Evolutionary conservation across 306 rosid species (phyloP).

Genomic region (Vicia sativa): DNA sequence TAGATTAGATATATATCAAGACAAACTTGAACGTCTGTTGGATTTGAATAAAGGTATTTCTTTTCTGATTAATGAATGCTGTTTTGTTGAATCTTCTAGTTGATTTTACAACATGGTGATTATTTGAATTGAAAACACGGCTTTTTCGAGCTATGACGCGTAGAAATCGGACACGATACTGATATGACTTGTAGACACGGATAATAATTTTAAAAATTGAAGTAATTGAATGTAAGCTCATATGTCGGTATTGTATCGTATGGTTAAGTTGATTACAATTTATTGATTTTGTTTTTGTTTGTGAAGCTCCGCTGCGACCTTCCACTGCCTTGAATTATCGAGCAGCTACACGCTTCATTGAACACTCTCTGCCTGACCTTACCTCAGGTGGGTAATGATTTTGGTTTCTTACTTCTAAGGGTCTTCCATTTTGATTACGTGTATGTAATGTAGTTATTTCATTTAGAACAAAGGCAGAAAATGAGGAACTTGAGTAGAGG

Average conservation of each 20-base stretch:
- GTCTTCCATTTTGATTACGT: conserved; percentile 28
- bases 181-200: neutral
- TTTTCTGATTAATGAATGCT: conserved; percentile 16
- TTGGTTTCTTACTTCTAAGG: conserved; percentile 6
- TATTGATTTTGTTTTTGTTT: conserved; percentile 46
- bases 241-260: neutral
- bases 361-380: conserved; percentile 87
- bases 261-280: conserved; percentile 9
- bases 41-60: conserved; percentile 70
- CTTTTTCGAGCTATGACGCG: neutral
- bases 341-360: conserved; percentile 94
- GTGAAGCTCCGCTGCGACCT: conserved; percentile 84
- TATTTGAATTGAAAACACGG: neutral
- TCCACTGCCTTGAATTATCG: conserved; percentile 74
- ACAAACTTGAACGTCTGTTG: conserved; percentile 60
- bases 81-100: conserved; percentile 11
- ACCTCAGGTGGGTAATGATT: conserved; percentile 61
- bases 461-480: conserved; percentile 66
- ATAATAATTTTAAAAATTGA: neutral
- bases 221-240: neutral
- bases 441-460: conserved; percentile 31
- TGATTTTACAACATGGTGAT: neutral
- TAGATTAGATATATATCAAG: conserved; percentile 68
- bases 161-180: neutral
- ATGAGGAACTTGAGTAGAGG: conserved; percentile 78